phyloP scores from a whole-genome alignment of 2,329 filamentous ascomycete species.

The Colletotrichum incanum region DNA sequence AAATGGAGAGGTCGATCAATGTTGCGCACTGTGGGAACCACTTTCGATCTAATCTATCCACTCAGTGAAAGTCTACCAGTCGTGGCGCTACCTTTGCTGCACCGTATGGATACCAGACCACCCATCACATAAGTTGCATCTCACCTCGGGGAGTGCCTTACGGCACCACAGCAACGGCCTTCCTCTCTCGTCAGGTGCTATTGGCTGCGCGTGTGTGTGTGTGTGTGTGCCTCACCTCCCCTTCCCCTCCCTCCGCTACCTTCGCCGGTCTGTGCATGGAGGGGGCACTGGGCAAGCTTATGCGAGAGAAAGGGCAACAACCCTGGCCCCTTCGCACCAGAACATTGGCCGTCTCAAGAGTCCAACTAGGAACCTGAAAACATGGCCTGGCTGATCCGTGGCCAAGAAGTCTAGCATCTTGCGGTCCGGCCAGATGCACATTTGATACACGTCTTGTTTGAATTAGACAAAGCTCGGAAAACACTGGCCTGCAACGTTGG shows the following conservation, averaged over 20 bases:
- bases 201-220: no score
- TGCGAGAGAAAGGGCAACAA: constrained; percentile 39
- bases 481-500: background rate
- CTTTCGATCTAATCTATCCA: constrained; percentile 7
- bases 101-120: background rate
- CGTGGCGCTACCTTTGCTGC: constrained; percentile 27
- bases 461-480: constrained; percentile 27
- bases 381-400: background rate
- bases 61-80: background rate
- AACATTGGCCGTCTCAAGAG: constrained; percentile 3
- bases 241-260: no score
- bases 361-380: background rate
- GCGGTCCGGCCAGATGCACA: constrained; percentile 6
- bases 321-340: constrained; percentile 40
- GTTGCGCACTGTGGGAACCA: constrained; percentile 11
- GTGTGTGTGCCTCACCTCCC: background rate
- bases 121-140: background rate
- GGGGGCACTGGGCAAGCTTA: constrained; percentile 18
- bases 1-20: background rate
- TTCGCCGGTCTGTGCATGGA: constrained; percentile 17
- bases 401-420: background rate
- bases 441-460: constrained; percentile 37
- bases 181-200: constrained; percentile 8
- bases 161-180: constrained; percentile 3
- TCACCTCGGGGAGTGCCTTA: background rate